Conservation (phyloP, 2,329 filamentous ascomycete genomes). For the Lasiodiplodia citricola region DNA sequence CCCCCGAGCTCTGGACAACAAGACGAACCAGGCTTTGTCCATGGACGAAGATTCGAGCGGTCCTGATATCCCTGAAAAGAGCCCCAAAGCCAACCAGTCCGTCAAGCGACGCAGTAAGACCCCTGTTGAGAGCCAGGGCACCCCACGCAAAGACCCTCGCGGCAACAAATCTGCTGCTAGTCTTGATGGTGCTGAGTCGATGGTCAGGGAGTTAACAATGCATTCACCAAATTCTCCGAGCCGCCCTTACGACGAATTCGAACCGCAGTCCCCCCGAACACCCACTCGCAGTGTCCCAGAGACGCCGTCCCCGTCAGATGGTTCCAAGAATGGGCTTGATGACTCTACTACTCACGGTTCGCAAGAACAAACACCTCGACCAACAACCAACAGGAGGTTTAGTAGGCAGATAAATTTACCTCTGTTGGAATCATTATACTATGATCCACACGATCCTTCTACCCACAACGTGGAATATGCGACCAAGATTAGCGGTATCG, state of each 20-base stretch:
- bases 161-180: conserved; percentile 39
- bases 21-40: conserved; percentile 39
- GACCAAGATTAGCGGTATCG: conserved; percentile 50
- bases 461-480: conserved; percentile 56
- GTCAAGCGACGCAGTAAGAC: conserved; percentile 18
- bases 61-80: conserved; percentile 29
- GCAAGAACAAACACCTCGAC: conserved; percentile 44
- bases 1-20: conserved; percentile 52
- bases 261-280: conserved; percentile 41
- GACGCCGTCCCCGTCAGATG: not conserved
- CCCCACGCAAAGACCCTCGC: conserved; percentile 14
- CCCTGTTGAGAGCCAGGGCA: conserved; percentile 18
- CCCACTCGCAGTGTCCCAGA: conserved; percentile 38
- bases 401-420: conserved; percentile 52
- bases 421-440: conserved; percentile 52
- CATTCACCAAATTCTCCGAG: conserved; percentile 48
- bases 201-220: conserved; percentile 57
- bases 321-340: not conserved
- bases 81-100: conserved; percentile 28
- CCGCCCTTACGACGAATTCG: conserved; percentile 43
- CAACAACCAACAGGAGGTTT: conserved; percentile 38
- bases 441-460: conserved; percentile 48
- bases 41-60: conserved; percentile 25
- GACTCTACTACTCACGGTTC: conserved; percentile 26
- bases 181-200: conserved; percentile 54